Evolutionary conservation across 139 green algal species (phyloP).

Genomic region (Closterium sp.): DNA sequence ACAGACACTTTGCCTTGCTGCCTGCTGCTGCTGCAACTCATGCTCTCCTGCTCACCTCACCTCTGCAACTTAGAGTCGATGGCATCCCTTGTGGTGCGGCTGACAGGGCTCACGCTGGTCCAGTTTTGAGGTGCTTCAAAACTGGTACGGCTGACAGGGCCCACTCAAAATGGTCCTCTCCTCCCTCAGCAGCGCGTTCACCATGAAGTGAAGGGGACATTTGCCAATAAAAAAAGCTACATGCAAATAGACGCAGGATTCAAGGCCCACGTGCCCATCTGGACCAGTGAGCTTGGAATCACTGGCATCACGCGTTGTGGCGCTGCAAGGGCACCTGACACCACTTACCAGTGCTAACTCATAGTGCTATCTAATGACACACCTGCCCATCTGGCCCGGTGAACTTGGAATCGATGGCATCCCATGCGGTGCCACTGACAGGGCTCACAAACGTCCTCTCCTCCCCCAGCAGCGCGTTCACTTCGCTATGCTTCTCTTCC

Average conservation of each 20-base stretch:
- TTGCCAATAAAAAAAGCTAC: too few species aligned
- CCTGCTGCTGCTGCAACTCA: not conserved
- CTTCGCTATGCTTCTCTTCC: constrained; percentile 90
- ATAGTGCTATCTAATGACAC: not conserved
- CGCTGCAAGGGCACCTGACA: constrained; percentile 86
- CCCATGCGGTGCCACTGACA: constrained; percentile 89
- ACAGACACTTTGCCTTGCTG: not conserved
- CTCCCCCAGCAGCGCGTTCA: constrained; percentile 56
- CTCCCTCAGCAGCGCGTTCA: too few species aligned
- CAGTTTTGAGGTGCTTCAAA: too few species aligned
- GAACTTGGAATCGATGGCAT: constrained; percentile 87
- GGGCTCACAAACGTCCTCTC: constrained; percentile 80
- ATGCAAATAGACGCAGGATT: too few species aligned
- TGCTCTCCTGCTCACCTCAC: not conserved
- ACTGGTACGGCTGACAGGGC: too few species aligned
- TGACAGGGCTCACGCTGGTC: too few species aligned
- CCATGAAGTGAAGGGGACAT: too few species aligned
- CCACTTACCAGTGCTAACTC: not conserved
- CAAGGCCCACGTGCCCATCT: constrained; percentile 38
- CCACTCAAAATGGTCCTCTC: too few species aligned
- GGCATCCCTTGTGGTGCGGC: too few species aligned
- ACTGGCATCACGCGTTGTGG: constrained; percentile 93
- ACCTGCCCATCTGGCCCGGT: constrained; percentile 43
- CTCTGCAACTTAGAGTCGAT: too few species aligned
- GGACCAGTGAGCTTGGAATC: constrained; percentile 70